These are phyloP conservation scores for Pythium volutum DNA, from an alignment of 352 stramenopile species.

Conservation along the genomic window DNA sequence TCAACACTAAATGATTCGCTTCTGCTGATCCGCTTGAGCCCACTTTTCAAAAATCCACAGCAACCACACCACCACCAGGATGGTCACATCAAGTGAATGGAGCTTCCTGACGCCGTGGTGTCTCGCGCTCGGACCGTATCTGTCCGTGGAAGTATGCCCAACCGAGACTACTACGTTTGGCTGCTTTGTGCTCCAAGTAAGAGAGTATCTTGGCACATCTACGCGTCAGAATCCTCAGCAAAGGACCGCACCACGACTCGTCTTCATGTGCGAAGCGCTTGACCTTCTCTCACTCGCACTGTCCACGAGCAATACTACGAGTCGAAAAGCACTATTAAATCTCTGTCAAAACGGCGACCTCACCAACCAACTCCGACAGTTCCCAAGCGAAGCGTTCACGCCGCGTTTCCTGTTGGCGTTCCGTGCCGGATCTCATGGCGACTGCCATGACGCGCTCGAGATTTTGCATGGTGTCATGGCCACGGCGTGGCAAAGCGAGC, in stretches of 20 bases:
- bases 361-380: not conserved
- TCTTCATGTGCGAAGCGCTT: not conserved
- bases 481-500: not conserved
- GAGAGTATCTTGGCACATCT: not conserved
- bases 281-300: not conserved
- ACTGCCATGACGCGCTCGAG: not conserved
- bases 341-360: not conserved
- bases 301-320: not conserved
- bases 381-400: not conserved
- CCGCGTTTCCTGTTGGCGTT: not conserved
- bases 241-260: not conserved
- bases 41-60: not conserved
- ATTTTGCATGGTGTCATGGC: not conserved
- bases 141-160: not conserved
- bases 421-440: not conserved
- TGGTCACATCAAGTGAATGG: not conserved
- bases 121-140: not conserved
- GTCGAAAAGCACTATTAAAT: not conserved
- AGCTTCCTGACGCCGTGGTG: not conserved
- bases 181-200: not conserved
- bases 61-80: not conserved
- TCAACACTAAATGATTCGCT: too few relatives aligned
- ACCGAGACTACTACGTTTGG: not conserved
- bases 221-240: not conserved
- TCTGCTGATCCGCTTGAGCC: too few relatives aligned